Percentiles rank a stretch among this genome's conserved stretches.
Conservation (phyloP, 2,329 filamentous ascomycete genomes). For the Leptographium procerum region DNA sequence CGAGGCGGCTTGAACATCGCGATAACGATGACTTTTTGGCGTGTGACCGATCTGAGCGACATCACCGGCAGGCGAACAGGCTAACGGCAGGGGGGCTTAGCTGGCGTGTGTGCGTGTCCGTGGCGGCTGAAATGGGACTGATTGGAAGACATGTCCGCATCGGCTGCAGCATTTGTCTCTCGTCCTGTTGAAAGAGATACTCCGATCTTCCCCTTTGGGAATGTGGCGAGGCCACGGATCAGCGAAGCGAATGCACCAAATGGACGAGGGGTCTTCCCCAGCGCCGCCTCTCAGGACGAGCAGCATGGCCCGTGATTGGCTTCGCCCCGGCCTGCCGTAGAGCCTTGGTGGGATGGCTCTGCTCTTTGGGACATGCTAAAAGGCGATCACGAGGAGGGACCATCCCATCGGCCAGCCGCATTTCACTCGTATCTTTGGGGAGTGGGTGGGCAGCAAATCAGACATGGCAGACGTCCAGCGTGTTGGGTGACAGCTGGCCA, state of each 20-base stretch:
- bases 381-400: background rate
- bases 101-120: background rate
- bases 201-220: too few relatives aligned
- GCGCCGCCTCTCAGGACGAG: too few relatives aligned
- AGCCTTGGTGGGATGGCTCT: background rate
- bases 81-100: background rate
- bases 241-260: too few relatives aligned
- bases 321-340: background rate
- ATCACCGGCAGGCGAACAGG: background rate
- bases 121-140: slow-evolving; percentile 8
- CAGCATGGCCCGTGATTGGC: background rate
- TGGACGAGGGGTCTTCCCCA: too few relatives aligned
- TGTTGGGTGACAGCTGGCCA: background rate
- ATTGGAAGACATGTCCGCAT: slow-evolving; percentile 8
- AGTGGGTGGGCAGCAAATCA: slow-evolving; percentile 13
- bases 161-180: background rate
- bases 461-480: background rate
- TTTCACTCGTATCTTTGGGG: too few relatives aligned
- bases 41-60: background rate
- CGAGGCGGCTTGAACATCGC: background rate
- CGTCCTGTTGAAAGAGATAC: too few relatives aligned
- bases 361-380: too few relatives aligned
- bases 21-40: background rate
- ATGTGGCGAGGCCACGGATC: too few relatives aligned
- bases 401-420: too few relatives aligned